Evolutionary conservation across 2,329 filamentous ascomycete species (phyloP).

Genomic region (Alternaria arborescens): DNA sequence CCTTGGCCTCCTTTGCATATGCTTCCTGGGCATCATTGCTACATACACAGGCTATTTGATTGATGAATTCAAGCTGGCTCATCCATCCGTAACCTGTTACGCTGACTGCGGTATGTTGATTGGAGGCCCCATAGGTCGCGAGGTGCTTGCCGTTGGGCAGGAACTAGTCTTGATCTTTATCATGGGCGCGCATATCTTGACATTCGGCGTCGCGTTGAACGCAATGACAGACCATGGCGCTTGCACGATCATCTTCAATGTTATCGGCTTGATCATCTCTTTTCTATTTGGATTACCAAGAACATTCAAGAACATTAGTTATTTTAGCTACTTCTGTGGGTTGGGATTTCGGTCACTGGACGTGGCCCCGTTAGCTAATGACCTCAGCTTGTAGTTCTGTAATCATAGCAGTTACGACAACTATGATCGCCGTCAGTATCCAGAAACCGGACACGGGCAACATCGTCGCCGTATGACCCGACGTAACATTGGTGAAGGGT

Average conservation of each 20-base stretch:
- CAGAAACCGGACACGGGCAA: constrained; percentile 51
- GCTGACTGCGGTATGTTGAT: constrained; percentile 72
- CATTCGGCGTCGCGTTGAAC: constrained; percentile 74
- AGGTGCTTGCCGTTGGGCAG: constrained; percentile 69
- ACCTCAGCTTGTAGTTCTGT: constrained; percentile 68
- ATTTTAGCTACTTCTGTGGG: constrained; percentile 67
- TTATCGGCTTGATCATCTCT: constrained; percentile 67
- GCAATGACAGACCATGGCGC: constrained; percentile 68
- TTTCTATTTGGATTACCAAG: constrained; percentile 68
- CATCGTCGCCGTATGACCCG: constrained; percentile 34
- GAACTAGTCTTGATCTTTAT: constrained; percentile 72
- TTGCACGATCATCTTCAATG: constrained; percentile 70
- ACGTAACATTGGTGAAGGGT: constrained; percentile 34
- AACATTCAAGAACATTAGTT: constrained; percentile 69
- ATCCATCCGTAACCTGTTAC: constrained; percentile 70
- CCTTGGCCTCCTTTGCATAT: constrained; percentile 63
- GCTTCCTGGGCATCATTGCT: constrained; percentile 63
- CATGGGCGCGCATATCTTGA: constrained; percentile 75
- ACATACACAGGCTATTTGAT: constrained; percentile 70
- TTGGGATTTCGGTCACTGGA: background rate
- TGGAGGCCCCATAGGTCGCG: constrained; percentile 67
- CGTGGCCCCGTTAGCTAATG: constrained; percentile 22
- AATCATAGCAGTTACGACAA: constrained; percentile 68
- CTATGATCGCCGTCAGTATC: constrained; percentile 72
- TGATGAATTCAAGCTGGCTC: constrained; percentile 65